Conservation (phyloP, 176 grass and related monocot species). For the Pontederia crassipes region DNA sequence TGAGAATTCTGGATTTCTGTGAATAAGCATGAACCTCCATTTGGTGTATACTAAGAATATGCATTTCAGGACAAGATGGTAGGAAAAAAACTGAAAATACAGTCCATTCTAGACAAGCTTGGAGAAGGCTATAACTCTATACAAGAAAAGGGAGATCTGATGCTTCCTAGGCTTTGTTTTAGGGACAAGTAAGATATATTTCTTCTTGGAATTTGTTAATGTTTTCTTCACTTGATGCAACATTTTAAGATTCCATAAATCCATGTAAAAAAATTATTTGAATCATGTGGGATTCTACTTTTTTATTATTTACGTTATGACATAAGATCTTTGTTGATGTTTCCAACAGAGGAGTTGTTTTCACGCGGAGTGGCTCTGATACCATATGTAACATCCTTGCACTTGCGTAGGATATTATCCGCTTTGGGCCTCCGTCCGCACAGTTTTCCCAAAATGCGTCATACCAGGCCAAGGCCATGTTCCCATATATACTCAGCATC, state of each 20-base stretch:
- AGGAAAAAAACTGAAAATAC: conserved; percentile 44
- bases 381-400: too few relatives aligned
- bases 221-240: not conserved
- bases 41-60: not conserved
- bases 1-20: conserved; percentile 1
- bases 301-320: too few relatives aligned
- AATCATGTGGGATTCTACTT: too few relatives aligned
- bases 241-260: not conserved
- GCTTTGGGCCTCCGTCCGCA: too few relatives aligned
- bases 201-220: conserved; percentile 12
- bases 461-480: too few relatives aligned
- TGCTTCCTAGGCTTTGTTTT: conserved; percentile 42
- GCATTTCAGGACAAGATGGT: conserved; percentile 52
- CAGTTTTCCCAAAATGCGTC: too few relatives aligned
- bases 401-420: too few relatives aligned
- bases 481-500: too few relatives aligned
- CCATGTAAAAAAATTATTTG: too few relatives aligned
- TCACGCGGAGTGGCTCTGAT: too few relatives aligned
- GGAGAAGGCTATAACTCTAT: conserved; percentile 25
- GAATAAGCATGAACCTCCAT: conserved; percentile 1
- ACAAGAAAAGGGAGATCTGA: conserved; percentile 28
- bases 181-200: conserved; percentile 31
- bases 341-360: too few relatives aligned
- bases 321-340: too few relatives aligned
- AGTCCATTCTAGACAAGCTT: conserved; percentile 42